Evolutionary conservation across 2,329 filamentous ascomycete genomes (phyloP), one percentile per base, ranked within the genome.

Genomic region (Mycocentrospora acerina): DNA sequence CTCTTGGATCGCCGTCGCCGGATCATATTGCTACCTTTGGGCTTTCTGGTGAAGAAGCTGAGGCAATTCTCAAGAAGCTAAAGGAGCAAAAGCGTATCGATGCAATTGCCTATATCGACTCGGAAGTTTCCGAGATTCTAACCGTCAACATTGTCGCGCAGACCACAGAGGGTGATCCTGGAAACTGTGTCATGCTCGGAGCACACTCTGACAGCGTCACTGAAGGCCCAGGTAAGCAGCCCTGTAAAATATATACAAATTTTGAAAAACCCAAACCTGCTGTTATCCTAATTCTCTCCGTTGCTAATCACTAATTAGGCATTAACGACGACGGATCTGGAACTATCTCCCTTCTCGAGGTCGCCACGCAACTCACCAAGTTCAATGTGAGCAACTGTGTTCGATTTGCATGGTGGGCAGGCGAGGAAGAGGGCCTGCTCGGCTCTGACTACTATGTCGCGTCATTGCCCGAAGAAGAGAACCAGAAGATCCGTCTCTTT

Each of bases 11-110:
- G 0, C 82, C 83, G 0, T 60, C 81, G 53, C 34, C 67, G 60
- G 30, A 79, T 85, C 60, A 75, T 28, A 47, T 87, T 10, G 82
- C 86, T 1, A 88, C 84, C 0, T 86, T 89, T 46, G 85, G 85
- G 1, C 70, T 91, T 8, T 80, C 80, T 2, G 75, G 78, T 11
- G 70, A 74, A 15, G 81, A 85, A 32, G 88, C 75, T 37, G 76
- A 77, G 2, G 71, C 85, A 18, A 60, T 64, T 22, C 14, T 66
- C 16, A 52, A 63, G 82, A 29, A 69, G 75, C 50, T 75, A 74
- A 46, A 70, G 86, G 38, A 70, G 74, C 50, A 66, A 66, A 26
- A 69, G 61, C 37, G 62, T 61, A 62, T 74, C 2, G 62, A 66
- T 26, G 71, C 60, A 12, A 66, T 64, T 14, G 62, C 79, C 7